A percentile compares a stretch with the other conserved stretches of the same genome.
Evolutionary conservation across 2,329 filamentous ascomycete genomes (phyloP).

Genomic region (Penicillium fuscoglaucum): DNA sequence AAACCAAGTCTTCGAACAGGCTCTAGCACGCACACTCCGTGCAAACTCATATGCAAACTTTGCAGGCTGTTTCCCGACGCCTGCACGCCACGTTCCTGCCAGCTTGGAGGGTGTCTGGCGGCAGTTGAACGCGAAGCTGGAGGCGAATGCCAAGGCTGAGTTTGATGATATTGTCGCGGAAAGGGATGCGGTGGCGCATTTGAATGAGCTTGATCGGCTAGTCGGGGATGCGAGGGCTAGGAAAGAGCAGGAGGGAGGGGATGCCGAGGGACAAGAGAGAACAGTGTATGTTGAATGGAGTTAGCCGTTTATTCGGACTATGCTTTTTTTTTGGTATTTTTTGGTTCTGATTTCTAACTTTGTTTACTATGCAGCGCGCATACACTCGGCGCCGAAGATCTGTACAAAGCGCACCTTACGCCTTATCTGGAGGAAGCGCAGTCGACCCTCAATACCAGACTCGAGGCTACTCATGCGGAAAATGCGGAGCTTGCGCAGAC

Average conservation of each 20-base stretch:
- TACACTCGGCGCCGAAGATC: slow-evolving; percentile 56
- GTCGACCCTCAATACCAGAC: slow-evolving; percentile 49
- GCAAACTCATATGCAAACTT: slow-evolving; percentile 64
- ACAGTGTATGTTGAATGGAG: slow-evolving; percentile 48
- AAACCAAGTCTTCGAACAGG: slow-evolving; percentile 60
- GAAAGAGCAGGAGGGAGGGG: slow-evolving; percentile 41
- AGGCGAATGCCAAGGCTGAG: slow-evolving; percentile 57
- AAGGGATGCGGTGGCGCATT: slow-evolving; percentile 55
- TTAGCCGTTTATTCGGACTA: neutral
- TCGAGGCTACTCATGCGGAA: slow-evolving; percentile 52
- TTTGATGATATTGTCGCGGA: slow-evolving; percentile 62
- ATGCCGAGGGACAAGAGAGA: slow-evolving; percentile 36
- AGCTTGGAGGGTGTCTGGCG: slow-evolving; percentile 58
- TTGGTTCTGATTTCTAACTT: slow-evolving; percentile 2
- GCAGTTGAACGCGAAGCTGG: slow-evolving; percentile 60
- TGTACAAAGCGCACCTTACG: slow-evolving; percentile 60
- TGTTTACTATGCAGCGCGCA: slow-evolving; percentile 51
- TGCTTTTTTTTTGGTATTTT: neutral
- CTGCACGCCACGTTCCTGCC: slow-evolving; percentile 57
- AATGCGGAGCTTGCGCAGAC: slow-evolving; percentile 56
- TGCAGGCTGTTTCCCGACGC: slow-evolving; percentile 63
- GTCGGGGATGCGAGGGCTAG: slow-evolving; percentile 59
- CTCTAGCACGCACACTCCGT: slow-evolving; percentile 60
- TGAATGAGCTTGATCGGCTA: slow-evolving; percentile 62
- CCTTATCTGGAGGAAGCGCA: slow-evolving; percentile 56